These are phyloP conservation scores for Coniochaeta sp. DNA, from an alignment of 2,329 filamentous ascomycete genomes.

Conservation along the genomic window DNA sequence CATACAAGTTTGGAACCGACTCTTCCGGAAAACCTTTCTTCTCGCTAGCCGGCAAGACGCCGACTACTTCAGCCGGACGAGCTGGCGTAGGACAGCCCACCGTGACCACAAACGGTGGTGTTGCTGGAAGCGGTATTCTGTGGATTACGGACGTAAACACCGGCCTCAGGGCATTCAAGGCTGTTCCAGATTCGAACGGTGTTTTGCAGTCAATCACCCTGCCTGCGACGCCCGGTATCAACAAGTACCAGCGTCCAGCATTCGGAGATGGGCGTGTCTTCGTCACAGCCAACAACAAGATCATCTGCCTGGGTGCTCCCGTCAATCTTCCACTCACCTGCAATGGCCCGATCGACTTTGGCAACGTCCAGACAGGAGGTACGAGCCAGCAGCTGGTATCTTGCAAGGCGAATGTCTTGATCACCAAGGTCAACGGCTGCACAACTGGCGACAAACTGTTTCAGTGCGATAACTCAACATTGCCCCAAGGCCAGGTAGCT, in stretches of 20 bases:
- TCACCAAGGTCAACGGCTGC: slow-evolving; percentile 27
- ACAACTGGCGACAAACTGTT: slow-evolving; percentile 27
- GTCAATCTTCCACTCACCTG: slow-evolving; percentile 33
- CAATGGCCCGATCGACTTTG: slow-evolving; percentile 30
- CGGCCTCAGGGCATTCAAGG: slow-evolving; percentile 30
- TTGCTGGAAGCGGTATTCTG: slow-evolving; percentile 28
- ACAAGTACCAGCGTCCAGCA: slow-evolving; percentile 29
- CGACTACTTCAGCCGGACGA: slow-evolving; percentile 17
- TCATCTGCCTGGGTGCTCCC: slow-evolving; percentile 28
- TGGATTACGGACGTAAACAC: slow-evolving; percentile 30
- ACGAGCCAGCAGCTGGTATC: slow-evolving; percentile 21
- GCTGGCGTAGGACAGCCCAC: slow-evolving; percentile 24
- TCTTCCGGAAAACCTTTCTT: slow-evolving; percentile 23
- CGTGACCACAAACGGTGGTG: slow-evolving; percentile 27
- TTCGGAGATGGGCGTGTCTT: slow-evolving; percentile 34
- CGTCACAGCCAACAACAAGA: slow-evolving; percentile 23
- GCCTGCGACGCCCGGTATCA: slow-evolving; percentile 26
- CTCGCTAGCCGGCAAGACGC: slow-evolving; percentile 20
- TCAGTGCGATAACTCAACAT: slow-evolving; percentile 25
- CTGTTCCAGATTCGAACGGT: slow-evolving; percentile 27
- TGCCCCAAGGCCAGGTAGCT: slow-evolving; percentile 26
- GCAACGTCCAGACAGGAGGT: slow-evolving; percentile 24
- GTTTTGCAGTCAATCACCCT: slow-evolving; percentile 24
- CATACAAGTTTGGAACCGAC: slow-evolving; percentile 25
- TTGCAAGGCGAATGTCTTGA: slow-evolving; percentile 29